phyloP scores from a whole-genome alignment of 352 stramenopile species.

The Pythium scleroteichum region DNA sequence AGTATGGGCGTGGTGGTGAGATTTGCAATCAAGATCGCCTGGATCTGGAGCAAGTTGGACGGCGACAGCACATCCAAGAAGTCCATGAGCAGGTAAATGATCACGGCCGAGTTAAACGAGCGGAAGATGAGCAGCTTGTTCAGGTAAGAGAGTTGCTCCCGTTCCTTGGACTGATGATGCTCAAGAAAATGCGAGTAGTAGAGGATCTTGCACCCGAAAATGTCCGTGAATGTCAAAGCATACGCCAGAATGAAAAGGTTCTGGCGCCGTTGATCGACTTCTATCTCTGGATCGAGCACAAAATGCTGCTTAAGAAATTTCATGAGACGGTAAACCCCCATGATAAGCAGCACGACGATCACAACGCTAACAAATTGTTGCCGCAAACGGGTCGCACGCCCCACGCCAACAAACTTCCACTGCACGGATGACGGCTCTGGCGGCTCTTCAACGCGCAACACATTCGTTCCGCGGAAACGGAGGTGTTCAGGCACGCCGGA shows the following conservation, averaged over 20 bases:
- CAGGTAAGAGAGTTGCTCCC: slow-evolving; percentile 72
- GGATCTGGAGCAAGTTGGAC: slow-evolving; percentile 71
- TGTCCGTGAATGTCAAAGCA: slow-evolving; percentile 49
- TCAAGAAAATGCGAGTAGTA: slow-evolving; percentile 59
- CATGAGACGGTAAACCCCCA: slow-evolving; percentile 58
- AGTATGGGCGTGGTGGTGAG: slow-evolving; percentile 66
- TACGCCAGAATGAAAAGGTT: slow-evolving; percentile 62
- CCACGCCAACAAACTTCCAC: slow-evolving; percentile 67
- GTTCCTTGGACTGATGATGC: slow-evolving; percentile 64
- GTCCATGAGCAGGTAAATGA: slow-evolving; percentile 78
- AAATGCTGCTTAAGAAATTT: slow-evolving; percentile 39
- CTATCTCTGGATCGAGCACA: slow-evolving; percentile 31
- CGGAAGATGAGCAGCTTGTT: slow-evolving; percentile 81
- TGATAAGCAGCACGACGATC: slow-evolving; percentile 49
- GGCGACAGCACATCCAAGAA: slow-evolving; percentile 67
- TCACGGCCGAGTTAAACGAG: slow-evolving; percentile 70
- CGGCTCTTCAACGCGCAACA: slow-evolving; percentile 68
- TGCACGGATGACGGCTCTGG: slow-evolving; percentile 66
- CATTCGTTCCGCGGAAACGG: slow-evolving; percentile 66
- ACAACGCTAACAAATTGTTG: slow-evolving; percentile 50
- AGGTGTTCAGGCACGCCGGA: slow-evolving; percentile 36
- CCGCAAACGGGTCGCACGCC: slow-evolving; percentile 33
- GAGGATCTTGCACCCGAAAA: slow-evolving; percentile 63
- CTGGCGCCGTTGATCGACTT: slow-evolving; percentile 32
- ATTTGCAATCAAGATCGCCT: slow-evolving; percentile 79